Evolutionary conservation across 2,329 filamentous ascomycete species (phyloP), one percentile per base, ranked within the genome.

Genomic region (Microsporum canis): DNA sequence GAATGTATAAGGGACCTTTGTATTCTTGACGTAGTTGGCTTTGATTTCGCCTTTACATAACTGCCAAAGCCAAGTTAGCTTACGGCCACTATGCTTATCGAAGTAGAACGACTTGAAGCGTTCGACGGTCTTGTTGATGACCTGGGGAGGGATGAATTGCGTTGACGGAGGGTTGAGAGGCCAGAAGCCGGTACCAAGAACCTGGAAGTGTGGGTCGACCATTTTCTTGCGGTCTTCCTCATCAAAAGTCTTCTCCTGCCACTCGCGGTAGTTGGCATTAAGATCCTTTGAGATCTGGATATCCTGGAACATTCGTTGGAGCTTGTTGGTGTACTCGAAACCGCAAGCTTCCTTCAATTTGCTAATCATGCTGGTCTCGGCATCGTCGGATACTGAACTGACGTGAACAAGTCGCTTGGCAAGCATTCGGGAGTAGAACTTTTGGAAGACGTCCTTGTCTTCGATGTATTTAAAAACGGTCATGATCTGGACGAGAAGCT

Each of bases 401-500:
- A 88, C 91, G 74, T 96, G 90, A 17, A 99, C 94, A 60, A 99
- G 79, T 69, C 94, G 90, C 73, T 95, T 90, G 57, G 94, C 94
- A 68, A 99, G 79, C 87, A 96, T 96, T 65, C 91, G 88, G 1
- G 92, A 95, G 77, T 99, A 99, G 77, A 96, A 99, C 75, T 97
- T 99, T 75, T 97, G 94, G 82, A 99, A 99, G 3, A 99, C 95
- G 71, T 99, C 94, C 80, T 99, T 99, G 77, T 99, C 95, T 73
- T 99, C 94, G 65, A 99, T 97, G 76, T 99, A 99, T 78, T 97
- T 97, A 84, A 99, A 99, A 60, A 99, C 90, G 1, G 92, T 96
- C 94, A 99, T 99, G 69, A 99, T 94, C 73, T 96, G 89, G 23
- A 84, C 85, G 34, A 97, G 79, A 36, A 90, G 88, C 66, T 88